A percentile compares a stretch with the other conserved stretches of the same genome.
Evolutionary conservation across 73 alveolate genomes (phyloP).

Genomic region (Stentor roeselii): DNA sequence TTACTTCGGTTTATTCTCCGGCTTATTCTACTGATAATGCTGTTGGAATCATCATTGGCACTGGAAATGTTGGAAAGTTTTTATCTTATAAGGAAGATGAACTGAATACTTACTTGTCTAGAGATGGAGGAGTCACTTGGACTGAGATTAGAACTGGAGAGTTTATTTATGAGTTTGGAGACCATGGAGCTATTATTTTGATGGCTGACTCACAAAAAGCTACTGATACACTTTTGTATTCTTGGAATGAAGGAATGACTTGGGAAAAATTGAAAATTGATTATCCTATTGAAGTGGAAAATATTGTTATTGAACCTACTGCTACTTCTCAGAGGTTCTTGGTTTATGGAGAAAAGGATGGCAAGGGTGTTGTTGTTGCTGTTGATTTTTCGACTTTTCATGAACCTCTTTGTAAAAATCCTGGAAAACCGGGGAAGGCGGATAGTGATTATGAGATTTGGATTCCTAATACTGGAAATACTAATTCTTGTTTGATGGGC

Average conservation of each 20-base stretch:
- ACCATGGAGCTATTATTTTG: slow-evolving; percentile 95
- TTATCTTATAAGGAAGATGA: slow-evolving; percentile 58
- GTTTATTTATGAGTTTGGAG: slow-evolving; percentile 86
- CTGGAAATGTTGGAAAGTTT: slow-evolving; percentile 88
- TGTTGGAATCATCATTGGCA: slow-evolving; percentile 69
- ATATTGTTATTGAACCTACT: slow-evolving; percentile 89
- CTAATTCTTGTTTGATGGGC: slow-evolving; percentile 75
- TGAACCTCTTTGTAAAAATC: slow-evolving; percentile 78
- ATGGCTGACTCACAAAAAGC: slow-evolving; percentile 75
- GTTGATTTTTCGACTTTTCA: slow-evolving; percentile 74
- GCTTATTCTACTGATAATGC: slow-evolving; percentile 74
- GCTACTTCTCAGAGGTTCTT: slow-evolving; percentile 75
- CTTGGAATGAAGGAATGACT: slow-evolving; percentile 75
- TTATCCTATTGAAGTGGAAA: slow-evolving; percentile 64
- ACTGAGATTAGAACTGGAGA: slow-evolving; percentile 78
- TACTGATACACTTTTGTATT: slow-evolving; percentile 66
- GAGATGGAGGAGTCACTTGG: slow-evolving; percentile 97
- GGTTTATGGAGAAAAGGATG: slow-evolving; percentile 67
- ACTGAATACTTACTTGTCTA: slow-evolving; percentile 79
- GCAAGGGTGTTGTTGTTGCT: slow-evolving; percentile 60
- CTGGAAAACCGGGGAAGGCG: slow-evolving; percentile 69
- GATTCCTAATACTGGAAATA: slow-evolving; percentile 78
- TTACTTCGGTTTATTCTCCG: slow-evolving; percentile 54
- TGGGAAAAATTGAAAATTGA: slow-evolving; percentile 53
- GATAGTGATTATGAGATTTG: slow-evolving; percentile 87